Percentiles rank a stretch among this genome's conserved stretches.
Conservation (phyloP, 2,329 filamentous ascomycete genomes). For the Mariannaea sp. region DNA sequence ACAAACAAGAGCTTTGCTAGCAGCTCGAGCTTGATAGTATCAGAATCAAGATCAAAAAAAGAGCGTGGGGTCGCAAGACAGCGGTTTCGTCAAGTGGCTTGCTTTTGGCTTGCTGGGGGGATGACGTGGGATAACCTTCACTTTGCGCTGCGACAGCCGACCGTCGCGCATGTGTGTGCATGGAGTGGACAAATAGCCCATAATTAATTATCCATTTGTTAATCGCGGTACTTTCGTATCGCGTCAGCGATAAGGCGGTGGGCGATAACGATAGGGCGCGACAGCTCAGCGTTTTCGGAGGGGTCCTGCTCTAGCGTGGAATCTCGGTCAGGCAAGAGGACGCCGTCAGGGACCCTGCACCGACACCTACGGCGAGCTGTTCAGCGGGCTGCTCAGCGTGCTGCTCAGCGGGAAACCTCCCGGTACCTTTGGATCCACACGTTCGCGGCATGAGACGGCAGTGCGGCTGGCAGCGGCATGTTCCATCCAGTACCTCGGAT, state of each 20-base stretch:
- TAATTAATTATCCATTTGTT: constrained; percentile 19
- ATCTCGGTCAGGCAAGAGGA: background rate
- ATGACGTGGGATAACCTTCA: constrained; percentile 32
- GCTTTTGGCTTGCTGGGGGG: background rate
- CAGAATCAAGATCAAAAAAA: constrained; percentile 11
- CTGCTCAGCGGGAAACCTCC: constrained; percentile 8
- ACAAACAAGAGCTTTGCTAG: background rate
- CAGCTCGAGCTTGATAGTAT: background rate
- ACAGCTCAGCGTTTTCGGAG: constrained; percentile 10
- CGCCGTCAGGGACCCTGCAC: constrained; percentile 3
- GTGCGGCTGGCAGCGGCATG: constrained; percentile 36
- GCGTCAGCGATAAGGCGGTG: background rate
- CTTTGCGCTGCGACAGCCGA: constrained; percentile 11
- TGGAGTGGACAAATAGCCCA: constrained; percentile 35
- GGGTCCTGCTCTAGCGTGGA: background rate
- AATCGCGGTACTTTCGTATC: constrained; percentile 3
- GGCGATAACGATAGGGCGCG: constrained; percentile 9
- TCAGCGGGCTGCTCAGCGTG: background rate
- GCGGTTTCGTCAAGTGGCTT: constrained; percentile 7
- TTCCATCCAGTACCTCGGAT: constrained; percentile 33
- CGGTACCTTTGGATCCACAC: constrained; percentile 23
- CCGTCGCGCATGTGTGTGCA: constrained; percentile 22
- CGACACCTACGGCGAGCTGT: constrained; percentile 1
- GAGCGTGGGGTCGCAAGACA: constrained; percentile 17
- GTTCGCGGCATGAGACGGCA: constrained; percentile 32